These are phyloP conservation scores for Auriscalpium vulgare DNA, from an alignment of 768 basidiomycete genomes.

Conservation along the genomic window DNA sequence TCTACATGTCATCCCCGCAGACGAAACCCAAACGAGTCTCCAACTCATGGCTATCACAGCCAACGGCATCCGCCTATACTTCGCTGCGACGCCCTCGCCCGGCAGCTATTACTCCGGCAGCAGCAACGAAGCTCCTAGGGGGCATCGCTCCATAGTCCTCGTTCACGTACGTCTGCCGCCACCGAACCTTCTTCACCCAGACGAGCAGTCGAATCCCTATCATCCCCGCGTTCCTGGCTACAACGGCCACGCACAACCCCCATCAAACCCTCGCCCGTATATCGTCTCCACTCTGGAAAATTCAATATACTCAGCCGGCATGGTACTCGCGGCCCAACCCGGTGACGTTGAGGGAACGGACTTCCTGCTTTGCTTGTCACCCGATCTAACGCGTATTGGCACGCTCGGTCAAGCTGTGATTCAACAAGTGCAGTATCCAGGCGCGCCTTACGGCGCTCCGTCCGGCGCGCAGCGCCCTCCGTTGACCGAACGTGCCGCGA, in stretches of 20 bases:
- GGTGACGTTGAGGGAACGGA: slow-evolving; percentile 70
- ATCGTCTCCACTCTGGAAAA: slow-evolving; percentile 51
- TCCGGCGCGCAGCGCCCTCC: slow-evolving; percentile 44
- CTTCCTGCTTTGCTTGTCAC: slow-evolving; percentile 65
- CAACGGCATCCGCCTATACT: slow-evolving; percentile 82
- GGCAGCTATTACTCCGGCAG: slow-evolving; percentile 44
- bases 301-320: slow-evolving; percentile 58
- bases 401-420: slow-evolving; percentile 56
- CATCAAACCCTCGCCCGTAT: slow-evolving; percentile 47
- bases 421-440: slow-evolving; percentile 31
- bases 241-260: slow-evolving; percentile 35
- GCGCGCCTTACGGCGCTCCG: slow-evolving; percentile 28
- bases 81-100: slow-evolving; percentile 44
- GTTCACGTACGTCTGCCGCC: slow-evolving; percentile 77
- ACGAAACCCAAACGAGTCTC: slow-evolving; percentile 60
- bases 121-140: slow-evolving; percentile 19
- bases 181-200: slow-evolving; percentile 66
- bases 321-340: slow-evolving; percentile 63
- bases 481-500: slow-evolving; percentile 67
- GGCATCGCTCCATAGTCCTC: slow-evolving; percentile 48
- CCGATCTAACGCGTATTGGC: slow-evolving; percentile 69
- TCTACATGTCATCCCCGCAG: slow-evolving; percentile 58
- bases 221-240: slow-evolving; percentile 42
- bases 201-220: slow-evolving; percentile 50
- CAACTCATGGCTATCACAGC: slow-evolving; percentile 77